Evolutionary conservation across 495 filamentous ascomycete genomes (phyloP), one percentile per base, ranked within the genome.

Genomic region (Penicillium waksmanii): DNA sequence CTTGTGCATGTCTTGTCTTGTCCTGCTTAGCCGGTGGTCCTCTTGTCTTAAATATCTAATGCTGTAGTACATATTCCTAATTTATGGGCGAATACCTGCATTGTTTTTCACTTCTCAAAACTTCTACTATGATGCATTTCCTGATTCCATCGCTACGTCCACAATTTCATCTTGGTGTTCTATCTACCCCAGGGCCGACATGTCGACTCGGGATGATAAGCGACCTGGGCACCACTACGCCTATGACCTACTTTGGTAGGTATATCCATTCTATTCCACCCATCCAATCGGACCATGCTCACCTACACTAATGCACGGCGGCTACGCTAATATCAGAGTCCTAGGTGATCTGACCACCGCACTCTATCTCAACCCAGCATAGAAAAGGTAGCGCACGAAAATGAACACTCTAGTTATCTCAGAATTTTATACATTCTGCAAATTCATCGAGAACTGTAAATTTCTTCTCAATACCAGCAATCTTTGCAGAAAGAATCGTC

Each of bases 31-130:
- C 36, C 36, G 49, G 53, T 53, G 53, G 53, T 54, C 25, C 44
- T 18, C 21, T 55, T 55, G 58, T 40, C 19, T 60, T 58, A 66
- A 35, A 66, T 60, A 66, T 57, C 19, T 66, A 62, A 66, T 60
- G 49, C 15, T 60, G 53, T 63, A 66, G 64, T 66, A 66, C 56
- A 66, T 66, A 66, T 33, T 57, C 31, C 23, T 66, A 66, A 66
- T 66, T 52, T 5, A 48, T 44, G 42, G 46, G 46, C 42, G 23
- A 10, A 48, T 48, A 48, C 46, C 21, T 31, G 10, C 52, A 55
- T 25, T 21, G 15, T 46, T 13, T 46, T 21, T 23, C 23, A 13
- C 46, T 23, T 4, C 2, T 46, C 42, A 38, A 53, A 17, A 15
- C 23, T 34, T 19, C 36, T 9, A 40, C 12, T 3, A 31, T 23